Percentiles rank a stretch among this genome's conserved stretches.
Conservation (phyloP, 768 basidiomycete species). For the Lactarius vividus region DNA sequence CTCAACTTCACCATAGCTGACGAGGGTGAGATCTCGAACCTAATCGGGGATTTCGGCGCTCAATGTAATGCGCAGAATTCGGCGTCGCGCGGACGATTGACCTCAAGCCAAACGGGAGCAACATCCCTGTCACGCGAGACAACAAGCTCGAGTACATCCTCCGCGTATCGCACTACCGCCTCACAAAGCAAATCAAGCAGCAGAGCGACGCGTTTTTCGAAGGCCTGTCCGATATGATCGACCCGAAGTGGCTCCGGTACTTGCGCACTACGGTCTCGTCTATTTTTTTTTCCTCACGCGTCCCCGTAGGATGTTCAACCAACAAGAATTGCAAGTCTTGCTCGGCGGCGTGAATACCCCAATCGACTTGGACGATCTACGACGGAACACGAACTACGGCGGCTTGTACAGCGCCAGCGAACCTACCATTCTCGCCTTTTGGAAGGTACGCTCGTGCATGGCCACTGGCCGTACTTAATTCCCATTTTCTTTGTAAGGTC, state of each 20-base stretch:
- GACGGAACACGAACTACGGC: constrained; percentile 75
- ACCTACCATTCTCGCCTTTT: constrained; percentile 73
- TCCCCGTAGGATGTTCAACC: constrained; percentile 85
- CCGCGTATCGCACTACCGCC: constrained; percentile 81
- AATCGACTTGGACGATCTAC: constrained; percentile 80
- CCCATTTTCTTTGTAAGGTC: constrained; percentile 47
- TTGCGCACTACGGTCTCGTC: constrained; percentile 16
- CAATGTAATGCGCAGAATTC: constrained; percentile 56
- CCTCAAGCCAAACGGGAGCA: constrained; percentile 77
- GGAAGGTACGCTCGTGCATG: constrained; percentile 52
- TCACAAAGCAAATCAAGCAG: constrained; percentile 83
- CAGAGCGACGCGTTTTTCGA: constrained; percentile 89
- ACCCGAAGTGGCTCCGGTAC: constrained; percentile 81
- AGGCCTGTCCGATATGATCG: constrained; percentile 89
- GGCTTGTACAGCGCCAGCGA: constrained; percentile 73
- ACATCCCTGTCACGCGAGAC: constrained; percentile 81
- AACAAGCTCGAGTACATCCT: constrained; percentile 90
- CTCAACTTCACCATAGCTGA: constrained; percentile 86
- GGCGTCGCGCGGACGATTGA: constrained; percentile 74
- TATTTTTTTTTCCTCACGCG: background rate
- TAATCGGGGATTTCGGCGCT: background rate
- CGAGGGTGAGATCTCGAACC: constrained; percentile 56
- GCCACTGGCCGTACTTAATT: background rate
- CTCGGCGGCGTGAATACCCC: constrained; percentile 86
- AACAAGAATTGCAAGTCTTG: constrained; percentile 89